A percentile compares a stretch with the other conserved stretches of the same genome.
Conservation (phyloP, 2,329 filamentous ascomycete genomes). For the Aschersonia sp. region DNA sequence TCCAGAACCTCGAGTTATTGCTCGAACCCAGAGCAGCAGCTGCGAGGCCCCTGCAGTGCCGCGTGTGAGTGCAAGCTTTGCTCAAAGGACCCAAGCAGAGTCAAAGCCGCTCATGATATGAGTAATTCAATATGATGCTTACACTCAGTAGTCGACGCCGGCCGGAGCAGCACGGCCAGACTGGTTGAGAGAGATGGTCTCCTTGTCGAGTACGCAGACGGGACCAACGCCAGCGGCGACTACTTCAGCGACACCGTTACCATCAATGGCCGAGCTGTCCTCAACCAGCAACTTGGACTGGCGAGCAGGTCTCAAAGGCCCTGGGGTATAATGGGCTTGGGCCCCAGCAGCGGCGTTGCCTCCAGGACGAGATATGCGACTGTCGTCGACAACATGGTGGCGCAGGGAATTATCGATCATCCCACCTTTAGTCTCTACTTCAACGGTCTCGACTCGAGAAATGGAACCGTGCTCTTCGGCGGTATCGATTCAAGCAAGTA, state of each 20-base stretch:
- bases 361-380: constrained; percentile 32
- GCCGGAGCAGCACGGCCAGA: constrained; percentile 32
- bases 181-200: constrained; percentile 30
- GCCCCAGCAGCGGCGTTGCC: constrained; percentile 36
- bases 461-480: constrained; percentile 63
- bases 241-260: constrained; percentile 43
- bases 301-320: constrained; percentile 32
- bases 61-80: neutral
- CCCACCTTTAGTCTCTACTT: constrained; percentile 58
- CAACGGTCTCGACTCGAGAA: constrained; percentile 48
- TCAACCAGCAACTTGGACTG: constrained; percentile 40
- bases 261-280: constrained; percentile 32
- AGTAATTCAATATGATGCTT: neutral
- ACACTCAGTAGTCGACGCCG: constrained; percentile 18
- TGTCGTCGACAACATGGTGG: constrained; percentile 49
- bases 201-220: constrained; percentile 47
- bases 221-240: constrained; percentile 36
- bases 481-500: constrained; percentile 67
- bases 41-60: neutral
- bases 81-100: neutral
- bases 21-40: constrained; percentile 20
- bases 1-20: constrained; percentile 49
- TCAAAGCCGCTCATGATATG: no score
- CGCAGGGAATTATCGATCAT: constrained; percentile 44
- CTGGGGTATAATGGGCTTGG: constrained; percentile 44